Base-by-base conservation (phyloP, 768 basidiomycete genomes). In the Termitomyces sp. region DNA sequence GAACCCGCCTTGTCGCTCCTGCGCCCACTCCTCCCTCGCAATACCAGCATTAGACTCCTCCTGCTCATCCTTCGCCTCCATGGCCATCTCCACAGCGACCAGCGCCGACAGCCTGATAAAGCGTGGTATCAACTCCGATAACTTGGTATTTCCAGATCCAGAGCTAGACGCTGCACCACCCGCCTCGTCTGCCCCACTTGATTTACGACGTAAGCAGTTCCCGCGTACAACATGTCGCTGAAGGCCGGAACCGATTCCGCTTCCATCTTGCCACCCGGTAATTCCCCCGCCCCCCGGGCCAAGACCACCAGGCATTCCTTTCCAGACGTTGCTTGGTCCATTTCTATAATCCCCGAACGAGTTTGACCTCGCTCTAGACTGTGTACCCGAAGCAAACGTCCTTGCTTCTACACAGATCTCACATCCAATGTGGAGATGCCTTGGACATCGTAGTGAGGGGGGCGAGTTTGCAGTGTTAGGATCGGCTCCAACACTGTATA, bases 31-130 rank as follows among this genome's bases (percentile, higher is more conserved):
- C 45, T 52, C 63, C 55, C 43, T 70, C 70, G 33, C 65, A 59
- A 47, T 69, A 63, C 61, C 51, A 16, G 56, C 50, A 52, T 65
- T 60, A 11, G 59, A 59, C 42, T 61, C 72, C 63, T 70, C 82
- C 70, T 66, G 80, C 70, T 81, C 83, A 35, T 84, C 79, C 55
- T 78, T 73, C 18, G 82, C 80, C 68, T 92, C 90, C 43, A 83
- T 75, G 16, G 86, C 89, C 23, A 92, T 75, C 68, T 92, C 91
- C 56, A 79, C 82, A 43, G 89, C 88, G 7, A 91, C 85, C 45
- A 91, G 73, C 29, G 91, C 91, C 15, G 87, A 89, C 27, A 94
- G 73, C 50, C 85, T 78, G 55, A 94, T 70, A 63, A 93, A 94
- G 29, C 87, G 75, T 29, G 83, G 79, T 39, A 89, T 82, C 35